These are phyloP conservation scores for Pseudophaeomoniella oleicola DNA, from an alignment of 2,329 filamentous ascomycete species.

Conservation along the genomic window DNA sequence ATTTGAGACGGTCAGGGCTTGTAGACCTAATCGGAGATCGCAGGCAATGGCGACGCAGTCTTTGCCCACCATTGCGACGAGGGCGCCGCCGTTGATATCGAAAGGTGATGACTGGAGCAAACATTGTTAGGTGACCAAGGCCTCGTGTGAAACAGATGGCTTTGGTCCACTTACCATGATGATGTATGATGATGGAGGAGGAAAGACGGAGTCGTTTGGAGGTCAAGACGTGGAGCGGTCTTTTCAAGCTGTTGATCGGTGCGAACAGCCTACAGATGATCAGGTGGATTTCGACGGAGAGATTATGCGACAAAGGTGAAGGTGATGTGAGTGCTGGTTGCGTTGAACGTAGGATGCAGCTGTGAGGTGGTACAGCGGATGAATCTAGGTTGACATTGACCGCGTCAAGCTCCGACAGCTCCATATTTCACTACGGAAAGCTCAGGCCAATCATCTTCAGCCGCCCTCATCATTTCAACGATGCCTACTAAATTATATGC, in stretches of 20 bases:
- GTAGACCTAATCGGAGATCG: conserved; percentile 92
- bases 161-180: neutral
- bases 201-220: neutral
- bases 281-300: neutral
- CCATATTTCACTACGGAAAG: no score
- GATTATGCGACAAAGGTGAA: no score
- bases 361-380: neutral
- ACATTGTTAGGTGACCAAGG: neutral
- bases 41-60: conserved; percentile 99
- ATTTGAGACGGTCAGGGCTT: conserved; percentile 94
- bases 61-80: conserved; percentile 98
- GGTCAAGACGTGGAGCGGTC: neutral
- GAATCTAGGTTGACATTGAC: neutral
- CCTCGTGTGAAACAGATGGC: neutral
- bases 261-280: neutral
- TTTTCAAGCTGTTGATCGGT: neutral
- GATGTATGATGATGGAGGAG: neutral
- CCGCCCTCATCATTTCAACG: no score
- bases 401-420: neutral
- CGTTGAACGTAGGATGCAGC: neutral
- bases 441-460: no score
- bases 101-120: conserved; percentile 65
- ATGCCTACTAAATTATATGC: no score
- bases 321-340: neutral
- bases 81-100: conserved; percentile 93